Base-by-base conservation (phyloP, 116 monocot species). In the Zostera marina region DNA sequence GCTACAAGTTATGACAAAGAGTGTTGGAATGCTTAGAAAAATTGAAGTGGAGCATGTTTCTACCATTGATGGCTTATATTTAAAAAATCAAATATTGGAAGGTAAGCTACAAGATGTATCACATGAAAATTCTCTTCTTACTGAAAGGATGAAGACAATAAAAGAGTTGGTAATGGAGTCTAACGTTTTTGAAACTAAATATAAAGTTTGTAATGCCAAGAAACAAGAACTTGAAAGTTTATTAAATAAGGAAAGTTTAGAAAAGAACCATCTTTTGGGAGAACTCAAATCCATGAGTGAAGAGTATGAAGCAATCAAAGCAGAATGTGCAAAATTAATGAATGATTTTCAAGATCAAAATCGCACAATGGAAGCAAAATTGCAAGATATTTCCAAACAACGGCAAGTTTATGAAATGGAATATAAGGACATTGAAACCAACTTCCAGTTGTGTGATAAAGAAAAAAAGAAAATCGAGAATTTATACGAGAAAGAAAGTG, bases 311-410 rank as follows among this genome's bases (percentile, higher is more conserved):
- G 65, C 72, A 58, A 24, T 90, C 64, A 74, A 81, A 41, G 74
- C 56, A 52, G 68, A 79, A 60, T 72, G 22, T 46, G 68, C 61
- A 16, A 62, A 55, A 45, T 72, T 56, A 54, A 80, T 70, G 70
- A 71, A 83, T 66, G 74, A 86, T 68, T 69, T 83, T 57, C 46
- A 45, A 12, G 22, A 60, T 8, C 71, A 70, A 53, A 83, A 79
- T 59, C 70, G 67, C 57, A 62, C 75, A 64, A 59, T 87, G 59
- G 77, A 84, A 70, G 74, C 60, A 40, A 81, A 79, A 64, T 46
- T 91, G 3, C 55, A 75, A 48, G 79, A 77, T 65, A 14, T 65
- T 38, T 47, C 23, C 47, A 68, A 72, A 66, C 78, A 72, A 52
- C 72, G 39, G 59, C 67, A 82, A 64, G 63, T 45, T 41, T 61